Evolutionary conservation across 805 yeast species (phyloP).

Genomic region (Scheffersomyces spartinae): DNA sequence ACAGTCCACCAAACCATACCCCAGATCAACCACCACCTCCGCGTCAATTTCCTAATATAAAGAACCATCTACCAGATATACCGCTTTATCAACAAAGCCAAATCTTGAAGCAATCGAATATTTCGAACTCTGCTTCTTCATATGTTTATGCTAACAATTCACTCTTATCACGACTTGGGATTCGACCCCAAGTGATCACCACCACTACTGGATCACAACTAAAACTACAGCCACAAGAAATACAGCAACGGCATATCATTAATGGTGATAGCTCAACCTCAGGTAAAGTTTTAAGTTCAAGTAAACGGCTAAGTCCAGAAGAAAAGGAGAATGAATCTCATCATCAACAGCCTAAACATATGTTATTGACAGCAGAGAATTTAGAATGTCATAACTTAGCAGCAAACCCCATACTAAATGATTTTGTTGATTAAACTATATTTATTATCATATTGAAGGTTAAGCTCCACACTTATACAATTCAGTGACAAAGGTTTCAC

Average conservation of each 20-base stretch:
- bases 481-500: conserved; percentile 89
- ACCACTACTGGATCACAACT: conserved; percentile 6
- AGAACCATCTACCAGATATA: conserved; percentile 17
- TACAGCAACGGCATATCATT: conserved; percentile 4
- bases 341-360: no score
- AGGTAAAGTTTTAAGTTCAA: conserved; percentile 1
- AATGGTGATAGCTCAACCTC: conserved; percentile 1
- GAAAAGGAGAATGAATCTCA: conserved; percentile 9
- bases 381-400: conserved; percentile 13
- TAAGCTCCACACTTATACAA: no score
- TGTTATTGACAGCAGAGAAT: conserved; percentile 19
- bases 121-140: conserved; percentile 10
- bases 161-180: conserved; percentile 26
- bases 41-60: conserved; percentile 11
- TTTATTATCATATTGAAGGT: no score
- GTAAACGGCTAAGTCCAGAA: conserved; percentile 3
- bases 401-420: conserved; percentile 6
- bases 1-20: conserved; percentile 2
- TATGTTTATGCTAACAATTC: conserved; percentile 24
- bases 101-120: conserved; percentile 10
- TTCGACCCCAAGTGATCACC: conserved; percentile 29
- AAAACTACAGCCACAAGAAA: background rate
- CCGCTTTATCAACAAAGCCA: conserved; percentile 24
- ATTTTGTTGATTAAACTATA: conserved; percentile 11
- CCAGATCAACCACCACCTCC: background rate